A percentile compares a stretch with the other conserved stretches of the same genome.
phyloP scores from a whole-genome alignment of 345 rosid genomes.

The Syzygium aromaticum region DNA sequence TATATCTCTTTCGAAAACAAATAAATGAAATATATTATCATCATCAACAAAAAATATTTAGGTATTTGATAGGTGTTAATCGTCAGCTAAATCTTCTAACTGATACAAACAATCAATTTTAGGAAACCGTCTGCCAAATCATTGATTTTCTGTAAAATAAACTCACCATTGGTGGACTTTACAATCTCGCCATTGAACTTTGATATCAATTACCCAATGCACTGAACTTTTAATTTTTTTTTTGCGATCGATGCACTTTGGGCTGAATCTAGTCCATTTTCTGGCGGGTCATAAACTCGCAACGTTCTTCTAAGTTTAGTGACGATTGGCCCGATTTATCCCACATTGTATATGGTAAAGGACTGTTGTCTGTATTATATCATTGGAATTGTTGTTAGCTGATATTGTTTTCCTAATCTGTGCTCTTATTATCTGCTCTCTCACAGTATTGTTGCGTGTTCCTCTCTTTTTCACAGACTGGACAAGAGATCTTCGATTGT shows the following conservation, averaged over 20 bases:
- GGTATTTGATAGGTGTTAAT: background rate
- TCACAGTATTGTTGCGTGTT: background rate
- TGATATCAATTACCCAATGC: background rate
- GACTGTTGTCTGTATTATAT: background rate
- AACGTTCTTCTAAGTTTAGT: background rate
- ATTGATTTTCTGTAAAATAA: background rate
- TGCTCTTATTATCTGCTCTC: background rate
- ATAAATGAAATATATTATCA: background rate
- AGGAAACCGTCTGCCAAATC: background rate
- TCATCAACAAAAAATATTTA: background rate
- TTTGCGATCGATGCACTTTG: background rate
- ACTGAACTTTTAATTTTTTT: background rate
- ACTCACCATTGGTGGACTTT: background rate
- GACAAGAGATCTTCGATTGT: constrained; percentile 50
- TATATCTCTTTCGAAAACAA: background rate
- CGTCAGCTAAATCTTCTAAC: background rate
- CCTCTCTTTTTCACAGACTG: constrained; percentile 40
- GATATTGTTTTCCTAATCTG: background rate
- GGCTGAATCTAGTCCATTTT: background rate
- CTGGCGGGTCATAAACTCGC: background rate
- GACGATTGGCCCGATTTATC: background rate
- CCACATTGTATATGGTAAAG: background rate
- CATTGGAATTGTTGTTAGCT: background rate
- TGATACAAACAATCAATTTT: background rate
- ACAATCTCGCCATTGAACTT: background rate